Conservation (phyloP, 2,329 filamentous ascomycete genomes). For the Sclerotinia minor region DNA sequence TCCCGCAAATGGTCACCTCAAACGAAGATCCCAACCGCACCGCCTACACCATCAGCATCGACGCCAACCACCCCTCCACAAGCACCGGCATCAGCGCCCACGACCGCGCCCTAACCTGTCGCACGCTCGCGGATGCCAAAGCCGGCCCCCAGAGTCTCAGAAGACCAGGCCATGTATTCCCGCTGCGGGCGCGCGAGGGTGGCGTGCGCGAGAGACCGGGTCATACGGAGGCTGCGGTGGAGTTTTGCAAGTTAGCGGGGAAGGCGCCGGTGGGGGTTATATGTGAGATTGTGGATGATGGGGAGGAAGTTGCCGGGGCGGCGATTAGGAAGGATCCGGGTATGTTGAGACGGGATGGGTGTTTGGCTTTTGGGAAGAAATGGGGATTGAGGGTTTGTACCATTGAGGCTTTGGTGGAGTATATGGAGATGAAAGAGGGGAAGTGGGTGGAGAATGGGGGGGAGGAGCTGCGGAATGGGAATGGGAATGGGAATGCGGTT, state of each 20-base stretch:
- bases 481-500: constrained; percentile 2
- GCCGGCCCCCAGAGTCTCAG: constrained; percentile 61
- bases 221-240: constrained; percentile 91
- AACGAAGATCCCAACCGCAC: constrained; percentile 82
- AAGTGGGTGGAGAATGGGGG: constrained; percentile 38
- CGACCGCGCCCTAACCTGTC: constrained; percentile 81
- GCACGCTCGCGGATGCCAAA: constrained; percentile 69
- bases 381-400: constrained; percentile 94
- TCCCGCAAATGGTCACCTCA: constrained; percentile 84
- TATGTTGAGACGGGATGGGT: constrained; percentile 90
- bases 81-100: constrained; percentile 89
- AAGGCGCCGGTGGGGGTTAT: constrained; percentile 79
- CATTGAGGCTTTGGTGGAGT: constrained; percentile 82
- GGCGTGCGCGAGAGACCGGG: constrained; percentile 78
- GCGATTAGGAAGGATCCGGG: constrained; percentile 67
- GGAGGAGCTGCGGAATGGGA: background rate
- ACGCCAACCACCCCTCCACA: constrained; percentile 69
- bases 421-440: constrained; percentile 46
- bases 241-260: constrained; percentile 83
- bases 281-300: constrained; percentile 86
- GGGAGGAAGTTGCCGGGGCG: constrained; percentile 67
- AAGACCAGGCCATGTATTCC: constrained; percentile 86
- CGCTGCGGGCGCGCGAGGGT: constrained; percentile 74
- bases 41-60: constrained; percentile 89
- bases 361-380: constrained; percentile 80